Percentiles rank a stretch among this genome's conserved stretches.
Conservation (phyloP, 2,329 filamentous ascomycete genomes). For the Coniosporium tulheliwenetii region DNA sequence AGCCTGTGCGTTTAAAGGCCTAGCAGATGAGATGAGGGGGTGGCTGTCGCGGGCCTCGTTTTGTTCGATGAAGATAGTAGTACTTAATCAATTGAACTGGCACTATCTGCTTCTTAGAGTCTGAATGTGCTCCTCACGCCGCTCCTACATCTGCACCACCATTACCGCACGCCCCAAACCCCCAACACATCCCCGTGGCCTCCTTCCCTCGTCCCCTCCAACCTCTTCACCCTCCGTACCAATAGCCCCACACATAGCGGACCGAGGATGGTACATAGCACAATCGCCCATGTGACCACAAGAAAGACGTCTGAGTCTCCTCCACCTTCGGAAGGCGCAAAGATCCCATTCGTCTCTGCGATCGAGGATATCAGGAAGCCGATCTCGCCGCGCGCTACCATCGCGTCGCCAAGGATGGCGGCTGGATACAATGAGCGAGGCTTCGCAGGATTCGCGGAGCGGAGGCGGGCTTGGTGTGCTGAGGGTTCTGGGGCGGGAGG, state of each 20-base stretch:
- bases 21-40: too few relatives aligned
- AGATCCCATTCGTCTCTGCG: slow-evolving; percentile 40
- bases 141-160: too few relatives aligned
- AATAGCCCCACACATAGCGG: slow-evolving; percentile 36
- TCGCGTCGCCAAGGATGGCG: slow-evolving; percentile 49
- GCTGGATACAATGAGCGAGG: slow-evolving; percentile 52
- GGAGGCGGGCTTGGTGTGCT: background rate
- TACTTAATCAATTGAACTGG: too few relatives aligned
- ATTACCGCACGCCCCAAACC: slow-evolving; percentile 23
- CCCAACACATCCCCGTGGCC: slow-evolving; percentile 23
- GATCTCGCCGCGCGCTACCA: slow-evolving; percentile 68
- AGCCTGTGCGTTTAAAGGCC: too few relatives aligned
- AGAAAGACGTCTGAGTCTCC: slow-evolving; percentile 32
- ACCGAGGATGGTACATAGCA: slow-evolving; percentile 39
- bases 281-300: slow-evolving; percentile 39
- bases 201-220: slow-evolving; percentile 19
- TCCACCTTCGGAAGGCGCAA: slow-evolving; percentile 7
- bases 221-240: slow-evolving; percentile 27
- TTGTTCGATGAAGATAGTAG: too few relatives aligned
- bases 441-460: slow-evolving; percentile 16
- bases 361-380: slow-evolving; percentile 61
- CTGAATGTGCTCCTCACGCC: too few relatives aligned
- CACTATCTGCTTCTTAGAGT: too few relatives aligned
- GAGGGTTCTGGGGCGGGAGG: background rate
- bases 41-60: too few relatives aligned